A percentile compares a stretch with the other conserved stretches of the same genome.
Evolutionary conservation across 192 early-diverging fungal genomes (phyloP).

Genomic region (Chytriomyces confervae): DNA sequence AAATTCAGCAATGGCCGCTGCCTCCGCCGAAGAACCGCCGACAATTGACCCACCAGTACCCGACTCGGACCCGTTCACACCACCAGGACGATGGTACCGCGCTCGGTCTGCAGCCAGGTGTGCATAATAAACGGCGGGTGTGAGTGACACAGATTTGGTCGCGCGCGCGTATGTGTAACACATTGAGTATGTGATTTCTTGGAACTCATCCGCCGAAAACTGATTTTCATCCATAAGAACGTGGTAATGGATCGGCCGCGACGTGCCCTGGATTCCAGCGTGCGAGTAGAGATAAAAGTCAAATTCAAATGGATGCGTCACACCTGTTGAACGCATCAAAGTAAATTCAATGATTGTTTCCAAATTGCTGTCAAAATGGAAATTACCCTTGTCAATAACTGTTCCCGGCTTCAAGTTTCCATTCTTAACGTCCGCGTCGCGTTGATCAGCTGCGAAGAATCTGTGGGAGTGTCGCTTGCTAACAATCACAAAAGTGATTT

Average conservation of each 20-base stretch:
- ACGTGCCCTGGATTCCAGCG: slow-evolving; percentile 86
- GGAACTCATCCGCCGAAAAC: slow-evolving; percentile 77
- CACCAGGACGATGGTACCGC: slow-evolving; percentile 67
- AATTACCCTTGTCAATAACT: slow-evolving; percentile 43
- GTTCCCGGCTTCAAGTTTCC: slow-evolving; percentile 49
- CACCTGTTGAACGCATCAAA: not conserved
- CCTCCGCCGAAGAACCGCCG: not conserved
- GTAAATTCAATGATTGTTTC: not conserved
- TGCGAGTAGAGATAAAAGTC: slow-evolving; percentile 81
- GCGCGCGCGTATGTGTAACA: slow-evolving; percentile 86
- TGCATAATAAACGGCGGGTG: slow-evolving; percentile 89
- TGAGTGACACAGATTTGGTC: slow-evolving; percentile 86
- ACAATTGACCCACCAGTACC: not conserved
- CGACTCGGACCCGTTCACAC: not conserved
- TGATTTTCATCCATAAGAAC: slow-evolving; percentile 84
- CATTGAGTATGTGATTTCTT: slow-evolving; percentile 81
- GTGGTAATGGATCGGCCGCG: slow-evolving; percentile 85
- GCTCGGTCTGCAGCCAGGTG: slow-evolving; percentile 83
- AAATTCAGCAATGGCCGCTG: slow-evolving; percentile 21
- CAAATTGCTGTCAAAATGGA: slow-evolving; percentile 31
- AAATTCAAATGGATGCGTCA: slow-evolving; percentile 1
- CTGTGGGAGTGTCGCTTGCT: slow-evolving; percentile 80
- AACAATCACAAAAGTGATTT: slow-evolving; percentile 66
- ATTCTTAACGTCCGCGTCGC: slow-evolving; percentile 4
- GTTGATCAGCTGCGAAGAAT: slow-evolving; percentile 48